Percentiles rank a stretch among this genome's conserved stretches.
Conservation (phyloP, 129 eudicot species). For the Apium graveolens region DNA sequence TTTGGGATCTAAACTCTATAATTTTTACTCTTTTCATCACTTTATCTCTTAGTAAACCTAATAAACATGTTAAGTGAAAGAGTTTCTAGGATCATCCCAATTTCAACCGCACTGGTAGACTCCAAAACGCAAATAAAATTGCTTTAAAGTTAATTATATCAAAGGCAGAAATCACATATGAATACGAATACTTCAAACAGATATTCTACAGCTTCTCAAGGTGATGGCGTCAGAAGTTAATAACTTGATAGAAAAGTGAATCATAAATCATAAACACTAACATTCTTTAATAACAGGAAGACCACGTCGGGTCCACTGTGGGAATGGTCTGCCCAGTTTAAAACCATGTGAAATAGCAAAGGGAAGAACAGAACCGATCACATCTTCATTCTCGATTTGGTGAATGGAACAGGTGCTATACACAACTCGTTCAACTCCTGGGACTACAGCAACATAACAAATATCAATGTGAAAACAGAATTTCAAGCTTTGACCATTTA, state of each 20-base stretch:
- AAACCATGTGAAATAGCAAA: constrained; percentile 65
- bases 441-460: constrained; percentile 37
- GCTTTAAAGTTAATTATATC: not conserved
- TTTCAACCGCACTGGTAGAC: not conserved
- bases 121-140: not conserved
- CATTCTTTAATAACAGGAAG: constrained; percentile 82
- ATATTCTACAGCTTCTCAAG: not conserved
- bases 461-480: not conserved
- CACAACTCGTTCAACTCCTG: constrained; percentile 76
- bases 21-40: not conserved
- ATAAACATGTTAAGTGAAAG: not conserved
- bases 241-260: not conserved
- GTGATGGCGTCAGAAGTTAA: not conserved
- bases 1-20: not conserved
- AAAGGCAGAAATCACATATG: not conserved
- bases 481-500: not conserved
- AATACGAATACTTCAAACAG: not conserved
- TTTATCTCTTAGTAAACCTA: too few relatives aligned
- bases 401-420: constrained; percentile 94
- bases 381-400: constrained; percentile 94
- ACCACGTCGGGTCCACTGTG: constrained; percentile 90
- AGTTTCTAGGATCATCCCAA: not conserved
- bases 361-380: constrained; percentile 56
- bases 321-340: constrained; percentile 59
- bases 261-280: constrained; percentile 25